Percentiles rank a stretch among this genome's conserved stretches.
Evolutionary conservation across 495 filamentous ascomycete genomes (phyloP).

Genomic region (Oidiodendron maius): DNA sequence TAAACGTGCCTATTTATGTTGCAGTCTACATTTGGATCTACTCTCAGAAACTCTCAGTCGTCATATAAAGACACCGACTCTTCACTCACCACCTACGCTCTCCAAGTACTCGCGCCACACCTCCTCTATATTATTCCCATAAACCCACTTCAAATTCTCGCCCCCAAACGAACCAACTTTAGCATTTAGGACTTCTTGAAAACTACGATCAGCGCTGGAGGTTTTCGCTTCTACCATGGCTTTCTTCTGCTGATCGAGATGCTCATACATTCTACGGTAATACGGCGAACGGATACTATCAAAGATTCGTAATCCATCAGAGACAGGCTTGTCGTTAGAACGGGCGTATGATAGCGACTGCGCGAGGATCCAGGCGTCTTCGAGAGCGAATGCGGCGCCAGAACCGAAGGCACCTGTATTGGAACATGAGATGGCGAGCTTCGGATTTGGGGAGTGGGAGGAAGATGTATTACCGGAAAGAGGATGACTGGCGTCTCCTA

Average conservation of each 20-base stretch:
- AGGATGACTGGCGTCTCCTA: slow-evolving; percentile 45
- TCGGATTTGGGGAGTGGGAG: background rate
- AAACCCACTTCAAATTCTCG: slow-evolving; percentile 37
- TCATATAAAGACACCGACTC: too few relatives aligned
- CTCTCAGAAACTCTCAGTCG: too few relatives aligned
- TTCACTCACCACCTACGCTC: background rate
- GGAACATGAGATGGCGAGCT: background rate
- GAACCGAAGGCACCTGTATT: slow-evolving; percentile 28
- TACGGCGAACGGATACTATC: slow-evolving; percentile 38
- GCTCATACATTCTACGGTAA: slow-evolving; percentile 31
- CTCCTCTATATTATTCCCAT: slow-evolving; percentile 36
- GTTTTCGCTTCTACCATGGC: slow-evolving; percentile 20
- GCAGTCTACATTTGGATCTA: too few relatives aligned
- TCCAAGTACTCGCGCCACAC: slow-evolving; percentile 31
- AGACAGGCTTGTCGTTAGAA: slow-evolving; percentile 13
- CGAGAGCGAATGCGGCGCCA: slow-evolving; percentile 44
- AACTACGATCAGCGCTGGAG: slow-evolving; percentile 18
- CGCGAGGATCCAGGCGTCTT: slow-evolving; percentile 43
- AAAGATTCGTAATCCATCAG: slow-evolving; percentile 34
- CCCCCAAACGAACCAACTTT: slow-evolving; percentile 16
- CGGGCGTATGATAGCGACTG: slow-evolving; percentile 29
- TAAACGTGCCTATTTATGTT: too few relatives aligned
- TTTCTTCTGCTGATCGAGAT: slow-evolving; percentile 25
- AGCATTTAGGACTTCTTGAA: slow-evolving; percentile 27
- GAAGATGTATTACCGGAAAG: slow-evolving; percentile 29